Evolutionary conservation across 768 basidiomycete species (phyloP), one percentile per base, ranked within the genome.

Genomic region (Clitopilus hobsonii): DNA sequence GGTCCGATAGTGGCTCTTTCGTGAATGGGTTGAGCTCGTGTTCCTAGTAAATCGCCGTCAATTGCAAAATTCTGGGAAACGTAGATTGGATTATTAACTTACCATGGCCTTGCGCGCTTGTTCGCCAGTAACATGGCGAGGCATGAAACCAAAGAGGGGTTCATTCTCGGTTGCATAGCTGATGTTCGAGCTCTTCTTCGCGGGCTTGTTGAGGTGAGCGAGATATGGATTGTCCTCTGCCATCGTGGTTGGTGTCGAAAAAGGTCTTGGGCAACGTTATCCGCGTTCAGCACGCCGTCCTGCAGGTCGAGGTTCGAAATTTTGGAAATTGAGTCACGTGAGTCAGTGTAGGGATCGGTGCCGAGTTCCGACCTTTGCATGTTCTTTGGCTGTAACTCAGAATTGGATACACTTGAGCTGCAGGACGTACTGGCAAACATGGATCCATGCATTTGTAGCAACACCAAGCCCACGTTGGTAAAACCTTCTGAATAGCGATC

Each of bases 1-100:
- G 82, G 2, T 81, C 65, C 0, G 91, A 83, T 67, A 87, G 88
- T 0, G 91, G 89, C 56, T 67, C 70, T 55, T 88, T 88, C 4
- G 91, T 97, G 74, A 98, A 98, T 0, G 96, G 89, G 64, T 98
- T 98, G 36, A 88, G 57, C 36, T 89, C 82, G 57, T 87, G 80
- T 63, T 89, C 84, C 93, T 94, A 64, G n/a, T 8, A 60, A 45
- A 27, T 22, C 24, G 25, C 23, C 61, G 3, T 61, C 56, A 49
- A 52, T 55, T 66, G 28, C 38, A 51, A 24, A n/a, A 8, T n/a
- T 47, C 1, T 49, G 38, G 11, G 22, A 18, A 27, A 13, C 23
- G 23, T 26, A 14, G 23, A n/a, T n/a, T n/a, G n/a, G n/a, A n/a
- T n/a, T n/a, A 23, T 10, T 27, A 22, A 74, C 83, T 53, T 64